Conservation (phyloP, 495 filamentous ascomycete genomes). For the Podospora pseudoanserina region DNA sequence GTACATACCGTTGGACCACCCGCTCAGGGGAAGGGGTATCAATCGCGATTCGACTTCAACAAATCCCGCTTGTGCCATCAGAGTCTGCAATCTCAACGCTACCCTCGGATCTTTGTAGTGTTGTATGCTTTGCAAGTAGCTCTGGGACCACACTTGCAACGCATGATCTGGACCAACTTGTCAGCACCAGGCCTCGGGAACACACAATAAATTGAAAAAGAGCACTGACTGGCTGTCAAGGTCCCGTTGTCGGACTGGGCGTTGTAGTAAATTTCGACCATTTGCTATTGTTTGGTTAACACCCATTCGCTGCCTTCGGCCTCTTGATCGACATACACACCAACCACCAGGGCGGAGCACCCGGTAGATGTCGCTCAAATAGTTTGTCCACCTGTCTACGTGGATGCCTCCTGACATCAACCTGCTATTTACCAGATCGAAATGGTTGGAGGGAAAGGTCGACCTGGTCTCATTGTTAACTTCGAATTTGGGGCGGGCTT, state of each 20-base stretch:
- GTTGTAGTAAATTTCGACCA: constrained; percentile 84
- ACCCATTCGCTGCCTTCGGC: background rate
- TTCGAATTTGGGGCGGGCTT: background rate
- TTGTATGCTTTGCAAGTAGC: constrained; percentile 62
- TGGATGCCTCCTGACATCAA: constrained; percentile 78
- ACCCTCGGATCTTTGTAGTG: constrained; percentile 68
- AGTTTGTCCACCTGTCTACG: constrained; percentile 68
- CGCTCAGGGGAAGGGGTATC: constrained; percentile 69
- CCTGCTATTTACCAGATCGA: constrained; percentile 87
- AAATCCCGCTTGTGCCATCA: constrained; percentile 68
- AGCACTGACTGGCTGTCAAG: constrained; percentile 55
- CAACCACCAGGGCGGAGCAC: constrained; percentile 64
- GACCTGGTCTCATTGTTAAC: constrained; percentile 44
- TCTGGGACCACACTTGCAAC: constrained; percentile 68
- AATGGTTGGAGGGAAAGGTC: constrained; percentile 70
- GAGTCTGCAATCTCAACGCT: constrained; percentile 56
- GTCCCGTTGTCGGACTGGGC: constrained; percentile 88
- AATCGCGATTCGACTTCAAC: constrained; percentile 65
- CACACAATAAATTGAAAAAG: background rate
- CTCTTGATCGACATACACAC: constrained; percentile 39
- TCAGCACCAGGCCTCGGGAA: background rate
- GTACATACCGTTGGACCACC: constrained; percentile 65
- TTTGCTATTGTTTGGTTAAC: constrained; percentile 46
- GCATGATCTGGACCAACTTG: constrained; percentile 51
- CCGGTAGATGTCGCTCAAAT: constrained; percentile 69